Percentiles rank a stretch among this genome's conserved stretches.
Conservation (phyloP, 495 filamentous ascomycete species). For the Mytilinidion resinicola region DNA sequence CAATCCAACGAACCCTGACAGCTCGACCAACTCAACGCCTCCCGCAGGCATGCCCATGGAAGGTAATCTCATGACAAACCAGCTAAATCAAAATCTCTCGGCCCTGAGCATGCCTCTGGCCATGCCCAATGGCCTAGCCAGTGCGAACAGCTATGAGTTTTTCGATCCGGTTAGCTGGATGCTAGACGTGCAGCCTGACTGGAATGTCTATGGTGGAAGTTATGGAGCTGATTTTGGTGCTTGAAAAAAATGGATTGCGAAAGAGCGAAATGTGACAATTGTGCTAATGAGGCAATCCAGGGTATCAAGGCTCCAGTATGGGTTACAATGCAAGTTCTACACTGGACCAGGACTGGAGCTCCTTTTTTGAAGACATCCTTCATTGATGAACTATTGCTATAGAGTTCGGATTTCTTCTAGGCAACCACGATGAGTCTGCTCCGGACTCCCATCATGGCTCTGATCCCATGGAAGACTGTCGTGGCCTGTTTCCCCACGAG, state of each 20-base stretch:
- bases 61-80: slow-evolving; percentile 32
- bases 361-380: no score
- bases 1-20: slow-evolving; percentile 79
- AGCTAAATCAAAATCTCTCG: slow-evolving; percentile 38
- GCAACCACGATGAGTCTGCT: no score
- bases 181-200: slow-evolving; percentile 74
- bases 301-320: no score
- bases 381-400: no score
- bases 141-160: slow-evolving; percentile 66
- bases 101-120: slow-evolving; percentile 35
- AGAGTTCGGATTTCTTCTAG: no score
- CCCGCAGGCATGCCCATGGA: slow-evolving; percentile 1
- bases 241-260: background rate
- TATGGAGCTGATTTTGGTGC: slow-evolving; percentile 1
- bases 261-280: no score
- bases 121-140: slow-evolving; percentile 42
- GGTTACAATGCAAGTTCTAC: no score
- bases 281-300: no score
- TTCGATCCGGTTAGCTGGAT: slow-evolving; percentile 91
- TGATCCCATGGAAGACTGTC: no score
- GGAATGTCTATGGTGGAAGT: slow-evolving; percentile 32
- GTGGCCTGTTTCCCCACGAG: no score
- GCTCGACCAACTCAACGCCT: slow-evolving; percentile 53
- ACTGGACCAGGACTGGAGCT: no score
- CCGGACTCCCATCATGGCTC: no score